These are phyloP conservation scores for Fusarium kyushuense DNA, from an alignment of 2,329 filamentous ascomycete species.

Conservation along the genomic window DNA sequence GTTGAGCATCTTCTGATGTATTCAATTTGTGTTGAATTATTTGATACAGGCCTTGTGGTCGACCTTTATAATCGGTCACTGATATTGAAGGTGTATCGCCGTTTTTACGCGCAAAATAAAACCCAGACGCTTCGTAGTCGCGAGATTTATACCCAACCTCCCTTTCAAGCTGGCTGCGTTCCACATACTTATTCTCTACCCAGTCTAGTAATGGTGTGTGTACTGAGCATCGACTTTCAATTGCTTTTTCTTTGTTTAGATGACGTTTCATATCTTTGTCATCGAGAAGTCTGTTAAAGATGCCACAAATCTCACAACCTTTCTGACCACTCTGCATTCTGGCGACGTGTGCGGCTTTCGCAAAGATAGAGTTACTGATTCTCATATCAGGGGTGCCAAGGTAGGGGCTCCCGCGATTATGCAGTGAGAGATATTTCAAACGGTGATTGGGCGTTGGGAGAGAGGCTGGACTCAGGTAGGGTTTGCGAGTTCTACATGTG, in stretches of 20 bases:
- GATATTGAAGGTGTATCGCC: background rate
- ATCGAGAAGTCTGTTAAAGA: background rate
- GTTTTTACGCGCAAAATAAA: background rate
- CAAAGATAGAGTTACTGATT: background rate
- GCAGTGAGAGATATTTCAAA: too few species aligned
- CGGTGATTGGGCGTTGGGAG: accelerated
- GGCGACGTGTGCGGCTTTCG: background rate
- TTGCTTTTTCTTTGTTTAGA: background rate
- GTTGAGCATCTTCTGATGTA: accelerated
- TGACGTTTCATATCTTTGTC: background rate
- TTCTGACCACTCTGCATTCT: background rate
- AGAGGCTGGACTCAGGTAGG: background rate
- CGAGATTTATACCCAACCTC: background rate
- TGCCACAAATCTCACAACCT: background rate
- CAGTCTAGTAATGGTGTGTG: background rate
- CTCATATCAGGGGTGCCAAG: background rate
- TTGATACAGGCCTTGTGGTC: background rate
- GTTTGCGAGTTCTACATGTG: background rate
- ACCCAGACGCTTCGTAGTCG: background rate
- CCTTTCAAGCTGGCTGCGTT: background rate
- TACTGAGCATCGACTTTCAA: background rate
- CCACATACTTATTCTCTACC: background rate
- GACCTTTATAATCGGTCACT: background rate
- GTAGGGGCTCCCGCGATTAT: too few species aligned
- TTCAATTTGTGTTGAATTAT: background rate